Evolutionary conservation across 805 yeast species (phyloP), one percentile per base, ranked within the genome.

Genomic region (Ogataea thermomethanolica): DNA sequence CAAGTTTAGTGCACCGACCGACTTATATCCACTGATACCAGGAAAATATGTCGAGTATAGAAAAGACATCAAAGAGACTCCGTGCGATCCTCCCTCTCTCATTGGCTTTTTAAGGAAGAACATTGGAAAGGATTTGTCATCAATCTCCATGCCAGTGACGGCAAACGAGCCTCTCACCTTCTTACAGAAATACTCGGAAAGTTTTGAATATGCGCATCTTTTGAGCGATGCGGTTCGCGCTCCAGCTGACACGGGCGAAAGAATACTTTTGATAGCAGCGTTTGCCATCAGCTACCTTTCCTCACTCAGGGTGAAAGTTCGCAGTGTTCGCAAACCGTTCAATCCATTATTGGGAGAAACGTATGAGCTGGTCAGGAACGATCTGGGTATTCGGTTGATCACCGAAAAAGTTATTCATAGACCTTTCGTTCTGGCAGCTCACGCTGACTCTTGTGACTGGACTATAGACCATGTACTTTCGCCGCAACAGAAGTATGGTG

Each of bases 331-430:
- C 48, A 93, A 93, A 57, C 98, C 99, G 1, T 93, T 93, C 65
- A 93, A 89, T 58, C 98, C 99, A 8, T 69, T 93, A 37, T 66
- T 93, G 13, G 97, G 98, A 14, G 99, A 93, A 59, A 90, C 97
- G 0, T 93, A 64, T 61, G 99, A 93, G 62, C 68, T 87, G 30
- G 93, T 88, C 1, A 73, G 96, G 29, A 95, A 88, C 46, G 95
- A 87, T 54, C 63, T 74, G 36, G 90, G 90, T 0, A 72, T 81
- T 49, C 67, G 98, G 50, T 60, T 85, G 29, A 50, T 93, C 5
- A 71, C 87, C 12, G 99, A 93, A 59, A 93, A 93, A 57, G 95
- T 93, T 13, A 63, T 78, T 23, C 99, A 93, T 55, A 76, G 86
- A 41, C 99, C 99, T 2, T 81, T 82, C 11, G 77, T 90, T 2